A percentile compares a stretch with the other conserved stretches of the same genome.
phyloP scores from a whole-genome alignment of 805 yeast genomes.

The Kodamaea lidongshanica region DNA sequence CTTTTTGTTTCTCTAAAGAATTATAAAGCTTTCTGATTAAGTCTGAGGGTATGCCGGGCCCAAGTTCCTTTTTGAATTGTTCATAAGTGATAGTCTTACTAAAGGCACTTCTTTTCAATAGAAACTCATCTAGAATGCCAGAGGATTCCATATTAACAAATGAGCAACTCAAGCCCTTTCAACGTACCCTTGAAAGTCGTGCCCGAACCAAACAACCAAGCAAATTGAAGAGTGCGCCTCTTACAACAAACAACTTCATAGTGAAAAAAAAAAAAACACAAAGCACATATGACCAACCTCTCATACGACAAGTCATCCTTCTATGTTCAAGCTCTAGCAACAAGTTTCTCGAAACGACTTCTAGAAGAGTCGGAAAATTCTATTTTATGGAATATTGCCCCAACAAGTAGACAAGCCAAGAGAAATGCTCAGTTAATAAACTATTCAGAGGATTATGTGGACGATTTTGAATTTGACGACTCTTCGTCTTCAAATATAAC shows the following conservation, averaged over 20 bases:
- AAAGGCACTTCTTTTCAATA: constrained; percentile 14
- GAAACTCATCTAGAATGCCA: constrained; percentile 15
- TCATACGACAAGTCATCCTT: constrained; percentile 18
- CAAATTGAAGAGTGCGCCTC: too few species aligned
- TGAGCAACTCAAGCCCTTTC: too few species aligned
- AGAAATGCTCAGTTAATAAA: constrained; percentile 65
- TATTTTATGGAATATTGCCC: constrained; percentile 57
- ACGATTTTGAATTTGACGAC: constrained; percentile 25
- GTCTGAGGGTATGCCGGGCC: constrained; percentile 6
- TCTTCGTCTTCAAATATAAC: constrained; percentile 15
- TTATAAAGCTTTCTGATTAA: constrained; percentile 10
- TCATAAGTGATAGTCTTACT: constrained; percentile 15
- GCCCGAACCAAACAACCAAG: too few species aligned
- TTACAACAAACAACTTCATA: too few species aligned
- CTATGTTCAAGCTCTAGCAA: constrained; percentile 73
- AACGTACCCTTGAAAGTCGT: too few species aligned
- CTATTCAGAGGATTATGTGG: constrained; percentile 47
- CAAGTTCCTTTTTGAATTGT: constrained; percentile 15
- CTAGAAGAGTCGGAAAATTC: constrained; percentile 65
- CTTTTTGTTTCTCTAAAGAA: constrained; percentile 11
- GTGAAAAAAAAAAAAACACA: too few species aligned
- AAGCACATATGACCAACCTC: constrained; percentile 10
- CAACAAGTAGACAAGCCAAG: constrained; percentile 72
- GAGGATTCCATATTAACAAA: constrained; percentile 17
- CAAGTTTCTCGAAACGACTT: constrained; percentile 67